Evolutionary conservation across 352 stramenopile genomes (phyloP).

Genomic region (Pythium aquatile): DNA sequence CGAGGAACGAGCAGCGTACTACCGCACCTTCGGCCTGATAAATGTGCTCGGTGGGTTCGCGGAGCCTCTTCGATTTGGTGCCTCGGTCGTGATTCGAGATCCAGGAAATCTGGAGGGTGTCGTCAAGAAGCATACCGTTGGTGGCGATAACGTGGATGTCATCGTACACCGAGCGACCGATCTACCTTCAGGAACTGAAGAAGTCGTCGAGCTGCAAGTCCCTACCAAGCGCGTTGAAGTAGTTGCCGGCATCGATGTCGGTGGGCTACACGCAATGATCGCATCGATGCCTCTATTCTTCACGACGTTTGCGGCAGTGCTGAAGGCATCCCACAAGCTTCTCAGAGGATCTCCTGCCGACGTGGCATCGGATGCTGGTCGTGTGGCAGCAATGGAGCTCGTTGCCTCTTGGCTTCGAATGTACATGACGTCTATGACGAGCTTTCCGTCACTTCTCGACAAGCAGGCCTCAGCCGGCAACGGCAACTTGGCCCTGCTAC

Average conservation of each 20-base stretch:
- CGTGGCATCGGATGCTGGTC: constrained; percentile 4
- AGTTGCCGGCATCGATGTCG: constrained; percentile 5
- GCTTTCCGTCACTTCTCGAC: constrained; percentile 57
- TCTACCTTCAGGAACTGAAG: neutral
- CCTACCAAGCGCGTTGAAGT: neutral
- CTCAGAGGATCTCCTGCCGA: constrained; percentile 11
- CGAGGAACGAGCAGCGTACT: constrained; percentile 9
- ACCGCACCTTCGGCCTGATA: constrained; percentile 18
- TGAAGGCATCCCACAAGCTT: constrained; percentile 27
- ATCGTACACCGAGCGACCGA: neutral
- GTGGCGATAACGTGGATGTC: neutral
- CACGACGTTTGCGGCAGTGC: constrained; percentile 19
- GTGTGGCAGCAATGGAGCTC: constrained; percentile 37
- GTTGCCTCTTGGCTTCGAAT: constrained; percentile 52
- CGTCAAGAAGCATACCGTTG: constrained; percentile 14
- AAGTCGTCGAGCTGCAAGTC: neutral
- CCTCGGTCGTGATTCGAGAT: constrained; percentile 8
- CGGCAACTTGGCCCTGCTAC: constrained; percentile 51
- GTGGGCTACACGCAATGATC: neutral
- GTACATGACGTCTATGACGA: constrained; percentile 43
- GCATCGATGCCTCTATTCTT: constrained; percentile 13
- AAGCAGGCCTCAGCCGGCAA: constrained; percentile 57
- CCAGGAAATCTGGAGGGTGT: constrained; percentile 4
- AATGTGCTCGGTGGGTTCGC: constrained; percentile 22
- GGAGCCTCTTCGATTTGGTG: constrained; percentile 19